phyloP scores from a whole-genome alignment of 441 rosid species.

The Pelargonium citronellum region DNA sequence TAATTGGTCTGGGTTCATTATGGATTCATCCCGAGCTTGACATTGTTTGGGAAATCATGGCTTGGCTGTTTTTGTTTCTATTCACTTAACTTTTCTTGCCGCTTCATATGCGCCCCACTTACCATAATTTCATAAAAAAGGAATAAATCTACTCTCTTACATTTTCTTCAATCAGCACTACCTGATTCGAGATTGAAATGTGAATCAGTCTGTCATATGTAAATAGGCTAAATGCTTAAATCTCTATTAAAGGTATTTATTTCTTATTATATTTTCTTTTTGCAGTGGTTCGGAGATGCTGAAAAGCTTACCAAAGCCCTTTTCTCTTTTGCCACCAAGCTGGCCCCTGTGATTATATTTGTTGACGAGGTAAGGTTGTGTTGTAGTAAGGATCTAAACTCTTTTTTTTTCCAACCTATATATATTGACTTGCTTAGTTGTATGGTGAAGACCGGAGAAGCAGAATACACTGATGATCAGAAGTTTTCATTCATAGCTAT shows the following conservation, averaged over 20 bases:
- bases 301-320: slow-evolving; percentile 95
- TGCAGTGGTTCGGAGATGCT: slow-evolving; percentile 98
- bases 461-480: too few species aligned
- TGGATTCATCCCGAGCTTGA: too few species aligned
- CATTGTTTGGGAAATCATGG: too few species aligned
- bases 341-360: slow-evolving; percentile 88
- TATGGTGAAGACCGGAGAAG: neutral
- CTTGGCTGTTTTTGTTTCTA: too few species aligned
- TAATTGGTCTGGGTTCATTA: too few species aligned
- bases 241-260: neutral
- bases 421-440: neutral
- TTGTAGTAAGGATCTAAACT: slow-evolving; percentile 4
- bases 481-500: too few species aligned
- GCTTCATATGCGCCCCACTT: too few species aligned
- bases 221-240: too few species aligned
- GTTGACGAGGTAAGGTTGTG: slow-evolving; percentile 74
- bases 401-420: neutral
- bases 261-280: slow-evolving; percentile 15
- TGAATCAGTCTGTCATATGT: too few species aligned
- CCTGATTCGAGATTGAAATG: neutral
- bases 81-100: too few species aligned
- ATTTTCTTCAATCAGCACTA: neutral
- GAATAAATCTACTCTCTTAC: too few species aligned
- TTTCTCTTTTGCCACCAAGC: slow-evolving; percentile 86
- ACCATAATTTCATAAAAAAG: too few species aligned